Evolutionary conservation across 2,329 filamentous ascomycete genomes (phyloP).

Genomic region (Shiraia sp.): DNA sequence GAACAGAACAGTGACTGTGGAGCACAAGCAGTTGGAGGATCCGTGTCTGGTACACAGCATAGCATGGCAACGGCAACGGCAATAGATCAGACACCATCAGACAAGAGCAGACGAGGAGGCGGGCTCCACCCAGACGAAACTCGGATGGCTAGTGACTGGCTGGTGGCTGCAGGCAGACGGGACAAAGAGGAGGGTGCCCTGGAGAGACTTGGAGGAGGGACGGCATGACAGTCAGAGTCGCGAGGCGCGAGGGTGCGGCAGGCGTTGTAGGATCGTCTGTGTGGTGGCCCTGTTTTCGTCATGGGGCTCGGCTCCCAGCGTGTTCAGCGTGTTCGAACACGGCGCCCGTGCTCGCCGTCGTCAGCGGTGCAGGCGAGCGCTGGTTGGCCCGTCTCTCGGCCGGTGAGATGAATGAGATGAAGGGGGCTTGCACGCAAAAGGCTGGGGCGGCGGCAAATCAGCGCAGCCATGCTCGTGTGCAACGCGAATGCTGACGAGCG

Average conservation of each 20-base stretch:
- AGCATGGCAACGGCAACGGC: no score
- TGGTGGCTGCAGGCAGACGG: slow-evolving; percentile 28
- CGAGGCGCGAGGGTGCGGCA: slow-evolving; percentile 32
- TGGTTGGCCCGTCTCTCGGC: slow-evolving; percentile 24
- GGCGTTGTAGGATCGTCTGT: slow-evolving; percentile 39
- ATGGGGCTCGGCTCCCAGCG: slow-evolving; percentile 22
- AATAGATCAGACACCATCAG: slow-evolving; percentile 6
- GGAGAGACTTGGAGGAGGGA: no score
- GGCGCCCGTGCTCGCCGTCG: no score
- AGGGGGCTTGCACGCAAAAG: no score
- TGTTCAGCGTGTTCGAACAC: slow-evolving; percentile 34
- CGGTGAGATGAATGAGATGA: slow-evolving; percentile 10
- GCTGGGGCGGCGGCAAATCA: slow-evolving; percentile 10
- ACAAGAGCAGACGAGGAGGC: slow-evolving; percentile 19
- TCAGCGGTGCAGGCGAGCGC: slow-evolving; percentile 38
- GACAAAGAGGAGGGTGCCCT: slow-evolving; percentile 21
- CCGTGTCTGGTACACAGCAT: no score
- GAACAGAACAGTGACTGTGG: no score
- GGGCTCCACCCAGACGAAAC: slow-evolving; percentile 37
- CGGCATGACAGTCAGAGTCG: slow-evolving; percentile 37
- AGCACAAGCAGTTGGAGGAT: no score
- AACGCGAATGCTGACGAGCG: slow-evolving; percentile 29
- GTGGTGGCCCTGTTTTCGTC: slow-evolving; percentile 37
- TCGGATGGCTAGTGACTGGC: slow-evolving; percentile 41
- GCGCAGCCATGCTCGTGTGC: slow-evolving; percentile 5